Evolutionary conservation across 2,329 filamentous ascomycete genomes (phyloP).

Genomic region (Pyrenochaeta sp.): DNA sequence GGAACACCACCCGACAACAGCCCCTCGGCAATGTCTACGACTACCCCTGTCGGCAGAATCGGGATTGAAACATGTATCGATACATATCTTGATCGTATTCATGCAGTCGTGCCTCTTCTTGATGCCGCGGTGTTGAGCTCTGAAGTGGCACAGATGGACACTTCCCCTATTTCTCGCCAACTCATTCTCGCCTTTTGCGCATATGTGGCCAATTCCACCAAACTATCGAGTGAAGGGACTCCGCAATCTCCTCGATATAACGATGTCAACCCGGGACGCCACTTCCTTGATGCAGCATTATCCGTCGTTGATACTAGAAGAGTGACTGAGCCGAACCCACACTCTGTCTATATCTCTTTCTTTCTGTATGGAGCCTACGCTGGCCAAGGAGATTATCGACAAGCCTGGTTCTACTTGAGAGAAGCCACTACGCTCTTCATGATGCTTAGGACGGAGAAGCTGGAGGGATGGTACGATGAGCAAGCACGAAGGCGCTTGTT

Average conservation of each 20-base stretch:
- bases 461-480: constrained; percentile 21
- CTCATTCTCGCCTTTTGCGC: constrained; percentile 49
- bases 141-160: constrained; percentile 26
- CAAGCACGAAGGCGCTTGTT: constrained; percentile 22
- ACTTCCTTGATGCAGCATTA: constrained; percentile 37
- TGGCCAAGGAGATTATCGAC: constrained; percentile 74
- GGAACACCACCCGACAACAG: neutral
- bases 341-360: constrained; percentile 72
- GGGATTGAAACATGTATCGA: constrained; percentile 71
- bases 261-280: constrained; percentile 4
- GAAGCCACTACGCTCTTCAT: constrained; percentile 73
- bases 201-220: constrained; percentile 41
- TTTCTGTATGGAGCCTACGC: constrained; percentile 79
- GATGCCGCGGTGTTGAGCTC: constrained; percentile 23
- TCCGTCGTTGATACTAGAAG: constrained; percentile 19
- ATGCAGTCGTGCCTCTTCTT: constrained; percentile 57
- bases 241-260: neutral
- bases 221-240: constrained; percentile 13
- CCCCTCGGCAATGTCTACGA: neutral
- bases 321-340: constrained; percentile 28
- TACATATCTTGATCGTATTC: constrained; percentile 74
- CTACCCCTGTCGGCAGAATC: constrained; percentile 47
- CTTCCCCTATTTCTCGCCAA: constrained; percentile 33
- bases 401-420: constrained; percentile 80
- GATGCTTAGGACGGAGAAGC: constrained; percentile 20